Percentiles rank a stretch among this genome's conserved stretches.
Evolutionary conservation across 2,329 filamentous ascomycete species (phyloP).

Genomic region (Karstenula rhodostoma): DNA sequence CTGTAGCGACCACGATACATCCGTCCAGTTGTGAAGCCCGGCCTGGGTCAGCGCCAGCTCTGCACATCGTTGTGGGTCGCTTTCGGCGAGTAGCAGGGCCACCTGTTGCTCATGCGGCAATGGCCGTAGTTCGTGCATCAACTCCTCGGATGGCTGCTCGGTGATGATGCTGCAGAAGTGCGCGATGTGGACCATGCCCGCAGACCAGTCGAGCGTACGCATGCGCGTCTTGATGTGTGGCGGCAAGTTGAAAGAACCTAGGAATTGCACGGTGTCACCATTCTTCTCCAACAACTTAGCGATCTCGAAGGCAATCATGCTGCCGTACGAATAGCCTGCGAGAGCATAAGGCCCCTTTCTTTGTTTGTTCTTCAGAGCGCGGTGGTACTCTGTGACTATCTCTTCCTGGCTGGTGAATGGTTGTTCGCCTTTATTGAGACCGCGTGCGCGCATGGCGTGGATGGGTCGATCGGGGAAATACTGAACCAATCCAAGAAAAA

Average conservation of each 20-base stretch:
- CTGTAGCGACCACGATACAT: neutral
- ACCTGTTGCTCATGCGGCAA: too few relatives aligned
- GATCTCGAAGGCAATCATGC: slow-evolving; percentile 61
- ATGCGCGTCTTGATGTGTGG: slow-evolving; percentile 58
- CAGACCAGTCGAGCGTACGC: slow-evolving; percentile 50
- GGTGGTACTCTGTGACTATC: slow-evolving; percentile 51
- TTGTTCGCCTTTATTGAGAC: slow-evolving; percentile 52
- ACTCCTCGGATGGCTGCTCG: slow-evolving; percentile 30
- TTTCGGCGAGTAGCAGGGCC: too few relatives aligned
- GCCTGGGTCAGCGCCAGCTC: too few relatives aligned
- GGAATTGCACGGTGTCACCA: slow-evolving; percentile 52
- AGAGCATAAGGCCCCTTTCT: slow-evolving; percentile 61
- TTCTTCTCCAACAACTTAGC: slow-evolving; percentile 55
- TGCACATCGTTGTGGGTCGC: too few relatives aligned
- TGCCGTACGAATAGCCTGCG: slow-evolving; percentile 61
- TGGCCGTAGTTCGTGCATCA: too few relatives aligned
- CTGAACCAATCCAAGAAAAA: slow-evolving; percentile 49
- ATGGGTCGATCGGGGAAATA: slow-evolving; percentile 55
- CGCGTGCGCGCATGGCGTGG: slow-evolving; percentile 57
- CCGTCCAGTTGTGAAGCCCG: neutral
- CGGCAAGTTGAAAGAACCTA: slow-evolving; percentile 58
- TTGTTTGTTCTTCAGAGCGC: slow-evolving; percentile 53
- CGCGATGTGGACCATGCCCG: slow-evolving; percentile 51
- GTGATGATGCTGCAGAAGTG: slow-evolving; percentile 53
- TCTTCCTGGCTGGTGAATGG: slow-evolving; percentile 53